Evolutionary conservation across 2,329 filamentous ascomycete species (phyloP), one percentile per base, ranked within the genome.

Genomic region (Didymella keratinophila): DNA sequence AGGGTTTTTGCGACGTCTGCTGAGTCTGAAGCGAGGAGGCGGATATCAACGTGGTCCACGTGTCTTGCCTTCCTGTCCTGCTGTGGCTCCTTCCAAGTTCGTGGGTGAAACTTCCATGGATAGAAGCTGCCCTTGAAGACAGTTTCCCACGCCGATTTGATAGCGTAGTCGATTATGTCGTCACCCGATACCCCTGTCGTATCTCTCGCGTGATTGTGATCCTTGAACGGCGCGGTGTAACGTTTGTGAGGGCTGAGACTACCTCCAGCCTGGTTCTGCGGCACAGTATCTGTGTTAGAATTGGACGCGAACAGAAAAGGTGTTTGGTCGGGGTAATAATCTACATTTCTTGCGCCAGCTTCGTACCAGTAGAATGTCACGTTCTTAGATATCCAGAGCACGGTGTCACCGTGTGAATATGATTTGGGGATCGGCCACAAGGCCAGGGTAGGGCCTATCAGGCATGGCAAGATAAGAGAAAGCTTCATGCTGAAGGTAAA

Each of bases 31-130:
- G 75, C 76, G 5, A 84, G 87, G 72, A 92, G 87, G 14, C 80
- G 80, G 63, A 95, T 86, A 18, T 79, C 74, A 44, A 95, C 81
- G n/a, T 79, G 81, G 42, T 78, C 82, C 67, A 95, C 81, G 64
- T 78, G 83, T 3, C 73, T 81, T 66, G 83, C 80, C 21, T 73
- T 68, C 28, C 71, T 61, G 8, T 20, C 21, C 8, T 79, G 72
- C 9, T 76, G 74, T 0, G 92, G 91, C 75, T 94, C 90, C 39
- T 84, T 70, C 54, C 84, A 82, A 65, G 87, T 82, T 32, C 89
- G 85, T 23, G 84, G 82, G 62, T 89, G 84, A 54, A 95, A 85
- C 78, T 89, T 92, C 91, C 91, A 95, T 0, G 92, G 91, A 16
- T 92, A 84, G 61, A 93, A 87, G 66, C 85, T 87, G 58, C 88